Evolutionary conservation across 495 filamentous ascomycete species (phyloP).

Genomic region (Cladorrhinum samala): DNA sequence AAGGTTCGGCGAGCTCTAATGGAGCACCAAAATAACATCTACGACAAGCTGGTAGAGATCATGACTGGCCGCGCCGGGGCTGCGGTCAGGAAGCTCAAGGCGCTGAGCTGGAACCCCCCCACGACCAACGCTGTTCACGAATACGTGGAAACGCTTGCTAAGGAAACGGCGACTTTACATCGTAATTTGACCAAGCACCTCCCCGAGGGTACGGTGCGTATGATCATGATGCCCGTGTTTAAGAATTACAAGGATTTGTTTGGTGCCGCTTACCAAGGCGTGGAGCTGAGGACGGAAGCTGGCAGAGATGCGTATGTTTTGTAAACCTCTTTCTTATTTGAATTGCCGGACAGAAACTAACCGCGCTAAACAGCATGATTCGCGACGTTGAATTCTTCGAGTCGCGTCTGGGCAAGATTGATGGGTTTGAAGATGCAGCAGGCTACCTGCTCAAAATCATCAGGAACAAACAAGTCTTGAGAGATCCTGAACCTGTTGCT

Average conservation of each 20-base stretch:
- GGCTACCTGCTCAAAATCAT: slow-evolving; percentile 63
- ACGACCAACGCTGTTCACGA: slow-evolving; percentile 41
- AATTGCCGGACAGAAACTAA: slow-evolving; percentile 7
- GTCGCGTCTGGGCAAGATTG: slow-evolving; percentile 64
- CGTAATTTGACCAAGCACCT: slow-evolving; percentile 82
- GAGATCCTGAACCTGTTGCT: slow-evolving; percentile 10
- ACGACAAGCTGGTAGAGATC: slow-evolving; percentile 93
- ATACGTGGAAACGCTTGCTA: slow-evolving; percentile 88
- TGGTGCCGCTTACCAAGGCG: slow-evolving; percentile 64
- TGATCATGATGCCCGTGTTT: slow-evolving; percentile 92
- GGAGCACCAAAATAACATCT: slow-evolving; percentile 89
- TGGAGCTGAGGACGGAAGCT: slow-evolving; percentile 56
- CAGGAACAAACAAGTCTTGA: slow-evolving; percentile 49
- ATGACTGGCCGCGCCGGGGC: slow-evolving; percentile 73
- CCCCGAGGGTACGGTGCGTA: slow-evolving; percentile 64
- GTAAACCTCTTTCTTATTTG: background rate
- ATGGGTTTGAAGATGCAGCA: slow-evolving; percentile 69
- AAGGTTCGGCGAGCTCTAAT: slow-evolving; percentile 83
- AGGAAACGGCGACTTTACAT: slow-evolving; percentile 83
- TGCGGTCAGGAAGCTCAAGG: slow-evolving; percentile 69
- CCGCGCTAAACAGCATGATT: slow-evolving; percentile 56
- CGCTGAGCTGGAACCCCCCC: slow-evolving; percentile 65
- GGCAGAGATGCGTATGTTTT: slow-evolving; percentile 65
- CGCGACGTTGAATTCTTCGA: slow-evolving; percentile 75
- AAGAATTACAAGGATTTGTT: slow-evolving; percentile 79